Conservation (phyloP, 1,284 basidiomycete genomes). For the Microbotryum violaceum region DNA sequence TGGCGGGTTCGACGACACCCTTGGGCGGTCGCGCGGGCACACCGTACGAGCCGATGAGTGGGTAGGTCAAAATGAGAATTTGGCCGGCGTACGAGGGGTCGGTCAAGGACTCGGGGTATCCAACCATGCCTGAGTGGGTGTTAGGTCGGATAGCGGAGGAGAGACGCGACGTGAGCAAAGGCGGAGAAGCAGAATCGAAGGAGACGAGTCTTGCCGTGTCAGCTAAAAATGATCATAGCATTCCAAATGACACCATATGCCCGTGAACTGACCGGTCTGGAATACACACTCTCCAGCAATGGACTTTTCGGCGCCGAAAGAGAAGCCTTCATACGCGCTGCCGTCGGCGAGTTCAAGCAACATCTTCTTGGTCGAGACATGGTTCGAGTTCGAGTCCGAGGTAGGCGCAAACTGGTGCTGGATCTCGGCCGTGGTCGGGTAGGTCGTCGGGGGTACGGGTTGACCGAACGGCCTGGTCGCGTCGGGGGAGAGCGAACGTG, state of each 20-base stretch:
- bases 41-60: constrained; percentile 95
- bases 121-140: constrained; percentile 76
- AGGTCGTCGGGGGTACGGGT: too few species aligned
- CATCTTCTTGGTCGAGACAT: constrained; percentile 39
- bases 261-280: constrained; percentile 73
- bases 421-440: too few species aligned
- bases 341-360: constrained; percentile 91
- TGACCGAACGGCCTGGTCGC: too few species aligned
- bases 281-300: constrained; percentile 98
- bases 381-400: too few species aligned
- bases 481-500: background rate
- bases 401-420: too few species aligned
- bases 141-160: constrained; percentile 1
- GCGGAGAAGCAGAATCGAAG: background rate
- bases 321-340: constrained; percentile 76
- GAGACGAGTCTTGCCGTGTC: too few species aligned
- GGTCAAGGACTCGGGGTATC: constrained; percentile 96
- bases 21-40: constrained; percentile 64
- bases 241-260: too few species aligned
- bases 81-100: constrained; percentile 98
- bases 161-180: background rate
- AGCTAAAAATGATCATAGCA: too few species aligned
- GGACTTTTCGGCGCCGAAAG: constrained; percentile 89
- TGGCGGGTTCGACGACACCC: constrained; percentile 43
- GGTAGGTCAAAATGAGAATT: constrained; percentile 95